Percentiles rank a stretch among this genome's conserved stretches.
These are phyloP conservation scores for Lunularia cruciata DNA, from an alignment of 225 moss, liverwort and hornwort species.

Conservation along the genomic window DNA sequence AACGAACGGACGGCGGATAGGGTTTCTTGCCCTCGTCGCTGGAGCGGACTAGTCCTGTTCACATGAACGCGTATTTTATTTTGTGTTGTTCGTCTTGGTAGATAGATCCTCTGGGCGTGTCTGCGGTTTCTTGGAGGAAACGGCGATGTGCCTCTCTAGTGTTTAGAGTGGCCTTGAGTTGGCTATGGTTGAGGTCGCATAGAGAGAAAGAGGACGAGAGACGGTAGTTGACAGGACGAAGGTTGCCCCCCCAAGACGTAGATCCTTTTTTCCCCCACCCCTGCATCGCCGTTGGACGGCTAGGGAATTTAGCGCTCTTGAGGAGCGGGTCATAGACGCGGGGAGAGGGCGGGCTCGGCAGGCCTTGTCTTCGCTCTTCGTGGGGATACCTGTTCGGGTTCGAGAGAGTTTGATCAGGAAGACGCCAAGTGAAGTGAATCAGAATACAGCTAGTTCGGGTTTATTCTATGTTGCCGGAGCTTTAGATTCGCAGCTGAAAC, in stretches of 20 bases:
- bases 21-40: slow-evolving; percentile 14
- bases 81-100: not conserved
- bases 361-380: not conserved
- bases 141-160: slow-evolving; percentile 1
- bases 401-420: not conserved
- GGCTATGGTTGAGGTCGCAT: too few relatives aligned
- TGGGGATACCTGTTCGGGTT: not conserved
- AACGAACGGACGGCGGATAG: slow-evolving; percentile 4
- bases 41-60: too few relatives aligned
- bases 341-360: too few relatives aligned
- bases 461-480: not conserved
- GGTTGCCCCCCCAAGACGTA: too few relatives aligned
- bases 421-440: not conserved
- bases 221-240: too few relatives aligned
- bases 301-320: too few relatives aligned
- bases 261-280: too few relatives aligned
- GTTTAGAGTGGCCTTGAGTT: slow-evolving; percentile 5
- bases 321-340: too few relatives aligned
- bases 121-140: not conserved
- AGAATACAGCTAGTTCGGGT: not conserved
- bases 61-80: too few relatives aligned
- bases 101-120: not conserved
- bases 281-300: too few relatives aligned
- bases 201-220: too few relatives aligned
- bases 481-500: not conserved